phyloP scores from a whole-genome alignment of 768 basidiomycete genomes.

The Boletus pseudo-olivaceus region DNA sequence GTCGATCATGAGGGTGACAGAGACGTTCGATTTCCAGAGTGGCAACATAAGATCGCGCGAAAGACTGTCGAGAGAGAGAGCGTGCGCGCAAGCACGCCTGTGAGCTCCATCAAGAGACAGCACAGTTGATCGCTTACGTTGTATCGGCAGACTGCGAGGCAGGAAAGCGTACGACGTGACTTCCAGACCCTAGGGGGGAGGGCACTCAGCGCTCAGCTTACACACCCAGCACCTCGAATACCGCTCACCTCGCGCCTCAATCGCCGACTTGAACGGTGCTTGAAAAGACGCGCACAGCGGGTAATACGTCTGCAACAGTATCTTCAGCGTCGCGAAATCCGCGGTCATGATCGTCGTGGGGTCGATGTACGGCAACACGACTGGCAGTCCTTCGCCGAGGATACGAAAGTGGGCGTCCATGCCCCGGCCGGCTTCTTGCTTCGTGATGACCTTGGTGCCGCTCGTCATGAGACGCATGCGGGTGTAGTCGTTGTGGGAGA shows the following conservation, averaged over 20 bases:
- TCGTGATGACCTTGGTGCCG: conserved; percentile 91
- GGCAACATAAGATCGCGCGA: conserved; percentile 86
- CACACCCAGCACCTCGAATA: conserved; percentile 38
- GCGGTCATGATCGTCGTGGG: conserved; percentile 56
- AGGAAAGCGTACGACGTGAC: conserved; percentile 68
- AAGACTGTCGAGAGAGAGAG: conserved; percentile 41
- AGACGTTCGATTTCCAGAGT: conserved; percentile 90
- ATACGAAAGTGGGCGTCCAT: conserved; percentile 64
- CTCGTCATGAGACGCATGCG: conserved; percentile 84
- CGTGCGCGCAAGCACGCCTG: no score
- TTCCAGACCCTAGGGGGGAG: conserved; percentile 51
- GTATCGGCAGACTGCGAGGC: conserved; percentile 50
- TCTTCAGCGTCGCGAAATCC: conserved; percentile 53
- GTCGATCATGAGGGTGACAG: conserved; percentile 89
- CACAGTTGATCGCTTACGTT: conserved; percentile 41
- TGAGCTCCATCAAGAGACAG: not conserved
- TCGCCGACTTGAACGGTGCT: conserved; percentile 52
- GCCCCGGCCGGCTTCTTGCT: conserved; percentile 75
- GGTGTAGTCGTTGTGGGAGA: conserved; percentile 77
- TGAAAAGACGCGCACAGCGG: conserved; percentile 66
- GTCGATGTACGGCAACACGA: conserved; percentile 80
- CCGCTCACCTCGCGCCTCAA: conserved; percentile 52
- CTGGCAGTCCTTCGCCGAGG: conserved; percentile 80
- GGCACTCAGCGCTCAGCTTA: not conserved
- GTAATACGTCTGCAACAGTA: conserved; percentile 76